These are phyloP conservation scores for Phialocephala subalpina DNA, from an alignment of 2,329 filamentous ascomycete genomes.

Conservation along the genomic window DNA sequence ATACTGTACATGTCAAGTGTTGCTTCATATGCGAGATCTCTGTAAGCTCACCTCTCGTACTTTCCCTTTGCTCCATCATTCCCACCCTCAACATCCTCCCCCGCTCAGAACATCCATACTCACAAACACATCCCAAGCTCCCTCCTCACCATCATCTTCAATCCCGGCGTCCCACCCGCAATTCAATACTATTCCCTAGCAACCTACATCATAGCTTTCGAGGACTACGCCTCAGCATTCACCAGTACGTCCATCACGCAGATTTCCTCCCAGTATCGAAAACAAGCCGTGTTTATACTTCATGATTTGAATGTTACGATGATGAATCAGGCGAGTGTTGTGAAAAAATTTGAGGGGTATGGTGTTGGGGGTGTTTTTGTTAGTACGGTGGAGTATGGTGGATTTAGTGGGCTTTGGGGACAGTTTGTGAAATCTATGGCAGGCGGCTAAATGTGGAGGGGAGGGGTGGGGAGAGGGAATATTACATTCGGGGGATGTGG, in stretches of 20 bases:
- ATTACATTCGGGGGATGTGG: neutral
- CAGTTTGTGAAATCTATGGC: neutral
- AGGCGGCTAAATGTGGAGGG: neutral
- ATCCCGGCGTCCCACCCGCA: neutral
- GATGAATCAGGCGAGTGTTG: neutral
- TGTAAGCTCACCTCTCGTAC: neutral
- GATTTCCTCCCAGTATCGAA: neutral
- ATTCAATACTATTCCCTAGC: neutral
- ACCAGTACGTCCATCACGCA: neutral
- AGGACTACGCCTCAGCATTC: constrained; percentile 1
- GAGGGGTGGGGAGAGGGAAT: neutral
- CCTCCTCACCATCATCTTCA: neutral
- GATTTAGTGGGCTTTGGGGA: neutral
- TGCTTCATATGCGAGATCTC: neutral
- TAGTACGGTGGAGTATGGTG: constrained; percentile 1
- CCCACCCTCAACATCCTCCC: neutral
- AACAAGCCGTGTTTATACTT: neutral
- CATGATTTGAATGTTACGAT: constrained; percentile 3
- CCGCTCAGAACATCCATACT: neutral
- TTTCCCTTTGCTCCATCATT: neutral
- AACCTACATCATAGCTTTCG: neutral
- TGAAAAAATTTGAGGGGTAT: neutral
- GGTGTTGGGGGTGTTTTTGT: neutral
- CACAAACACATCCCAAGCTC: neutral
- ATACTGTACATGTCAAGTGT: neutral